Evolutionary conservation across 78 protist genomes (phyloP).

Genomic region (Isochrysis galbana): DNA sequence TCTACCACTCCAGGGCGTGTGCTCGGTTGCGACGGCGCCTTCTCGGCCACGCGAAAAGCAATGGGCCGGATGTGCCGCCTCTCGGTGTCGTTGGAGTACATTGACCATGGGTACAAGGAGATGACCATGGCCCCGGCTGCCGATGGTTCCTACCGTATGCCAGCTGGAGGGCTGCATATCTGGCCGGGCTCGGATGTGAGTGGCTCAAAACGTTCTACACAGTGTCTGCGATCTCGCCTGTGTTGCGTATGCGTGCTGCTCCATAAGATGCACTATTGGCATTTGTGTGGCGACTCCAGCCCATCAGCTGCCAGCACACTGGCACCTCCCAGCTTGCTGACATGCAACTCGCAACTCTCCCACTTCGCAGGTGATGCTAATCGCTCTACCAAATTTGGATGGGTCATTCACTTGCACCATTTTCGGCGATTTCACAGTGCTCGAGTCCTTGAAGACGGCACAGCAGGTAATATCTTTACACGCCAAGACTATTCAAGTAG

Average conservation of each 20-base stretch:
- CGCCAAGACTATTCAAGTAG: too few relatives aligned
- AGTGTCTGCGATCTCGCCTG: too few relatives aligned
- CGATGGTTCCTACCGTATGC: background rate
- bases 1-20: background rate
- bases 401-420: conserved; percentile 17
- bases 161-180: background rate
- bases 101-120: conserved; percentile 7
- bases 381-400: conserved; percentile 9
- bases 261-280: background rate
- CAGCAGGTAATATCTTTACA: too few relatives aligned
- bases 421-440: background rate
- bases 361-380: background rate
- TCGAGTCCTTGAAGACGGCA: background rate
- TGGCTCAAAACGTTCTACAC: too few relatives aligned
- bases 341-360: too few relatives aligned
- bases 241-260: too few relatives aligned
- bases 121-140: background rate
- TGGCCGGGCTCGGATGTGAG: conserved; percentile 10
- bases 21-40: background rate
- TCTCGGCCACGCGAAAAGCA: background rate
- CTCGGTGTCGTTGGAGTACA: background rate
- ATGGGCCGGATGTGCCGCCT: background rate
- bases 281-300: background rate
- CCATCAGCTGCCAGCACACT: background rate
- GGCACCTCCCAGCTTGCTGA: too few relatives aligned